Conservation (phyloP, 805 yeast species). For the Candida tibetensis region DNA sequence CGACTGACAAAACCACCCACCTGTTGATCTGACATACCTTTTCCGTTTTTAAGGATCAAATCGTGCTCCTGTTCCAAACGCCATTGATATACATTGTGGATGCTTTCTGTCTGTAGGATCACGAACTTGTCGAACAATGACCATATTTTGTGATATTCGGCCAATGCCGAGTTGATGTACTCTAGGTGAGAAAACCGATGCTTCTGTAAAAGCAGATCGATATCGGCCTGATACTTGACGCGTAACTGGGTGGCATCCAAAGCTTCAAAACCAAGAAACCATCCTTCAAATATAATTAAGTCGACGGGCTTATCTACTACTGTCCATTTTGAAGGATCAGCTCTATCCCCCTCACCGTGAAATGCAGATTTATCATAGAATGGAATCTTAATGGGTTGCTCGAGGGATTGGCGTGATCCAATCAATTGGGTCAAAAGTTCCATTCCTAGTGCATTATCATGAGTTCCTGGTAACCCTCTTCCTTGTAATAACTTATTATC, state of each 20-base stretch:
- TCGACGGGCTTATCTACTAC: constrained; percentile 42
- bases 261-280: constrained; percentile 79
- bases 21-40: constrained; percentile 77
- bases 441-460: constrained; percentile 56
- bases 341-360: constrained; percentile 79
- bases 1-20: constrained; percentile 71
- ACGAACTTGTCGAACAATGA: constrained; percentile 56
- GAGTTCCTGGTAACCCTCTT: constrained; percentile 93
- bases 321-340: constrained; percentile 38
- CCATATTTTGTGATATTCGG: constrained; percentile 56
- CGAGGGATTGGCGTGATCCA: constrained; percentile 7
- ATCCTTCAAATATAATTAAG: constrained; percentile 82
- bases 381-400: constrained; percentile 48
- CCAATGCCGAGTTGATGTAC: constrained; percentile 52
- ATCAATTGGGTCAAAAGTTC: constrained; percentile 35
- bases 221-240: constrained; percentile 17
- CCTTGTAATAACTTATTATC: constrained; percentile 64
- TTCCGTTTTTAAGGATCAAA: constrained; percentile 49
- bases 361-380: constrained; percentile 72
- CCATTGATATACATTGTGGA: constrained; percentile 73
- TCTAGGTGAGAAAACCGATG: constrained; percentile 27
- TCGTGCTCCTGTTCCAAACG: constrained; percentile 72
- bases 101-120: constrained; percentile 55
- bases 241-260: constrained; percentile 21
- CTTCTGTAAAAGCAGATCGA: constrained; percentile 16